These are phyloP conservation scores for Cornus suecica DNA, from an alignment of 148 eudicot species.

Conservation along the genomic window DNA sequence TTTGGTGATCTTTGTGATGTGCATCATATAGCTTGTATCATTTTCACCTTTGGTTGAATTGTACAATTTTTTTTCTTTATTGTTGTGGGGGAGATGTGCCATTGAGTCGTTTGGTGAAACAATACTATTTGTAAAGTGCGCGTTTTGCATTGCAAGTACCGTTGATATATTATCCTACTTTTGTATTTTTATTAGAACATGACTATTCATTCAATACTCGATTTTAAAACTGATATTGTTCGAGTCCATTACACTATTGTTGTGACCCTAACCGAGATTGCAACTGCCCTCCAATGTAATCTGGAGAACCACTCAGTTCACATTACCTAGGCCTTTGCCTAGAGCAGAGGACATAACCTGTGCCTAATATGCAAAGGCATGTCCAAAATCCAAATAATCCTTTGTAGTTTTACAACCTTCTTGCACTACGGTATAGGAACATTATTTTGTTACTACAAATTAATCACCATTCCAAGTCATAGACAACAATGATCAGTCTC, in stretches of 20 bases:
- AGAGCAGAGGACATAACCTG: too few species aligned
- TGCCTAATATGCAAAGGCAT: too few species aligned
- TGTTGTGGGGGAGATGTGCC: not conserved
- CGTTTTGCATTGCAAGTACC: not conserved
- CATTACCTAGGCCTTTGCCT: too few species aligned
- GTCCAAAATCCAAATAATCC: too few species aligned
- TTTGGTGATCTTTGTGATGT: not conserved
- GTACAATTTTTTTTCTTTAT: slow-evolving; percentile 9
- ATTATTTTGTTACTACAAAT: not conserved
- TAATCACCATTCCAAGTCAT: not conserved
- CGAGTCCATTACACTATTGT: too few species aligned
- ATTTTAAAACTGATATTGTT: too few species aligned
- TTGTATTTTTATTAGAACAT: not conserved
- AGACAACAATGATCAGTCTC: not conserved
- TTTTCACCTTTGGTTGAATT: not conserved
- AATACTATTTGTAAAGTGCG: slow-evolving; percentile 7
- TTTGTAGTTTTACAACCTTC: too few species aligned
- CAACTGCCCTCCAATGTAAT: too few species aligned
- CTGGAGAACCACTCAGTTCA: too few species aligned
- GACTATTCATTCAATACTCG: too few species aligned
- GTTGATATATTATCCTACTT: not conserved
- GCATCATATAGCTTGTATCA: not conserved
- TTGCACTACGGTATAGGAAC: too few species aligned
- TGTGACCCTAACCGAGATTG: too few species aligned
- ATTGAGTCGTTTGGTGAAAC: slow-evolving; percentile 1